phyloP scores from a whole-genome alignment of 192 early-diverging fungal genomes.

The Gryganskiella cystojenkinii region DNA sequence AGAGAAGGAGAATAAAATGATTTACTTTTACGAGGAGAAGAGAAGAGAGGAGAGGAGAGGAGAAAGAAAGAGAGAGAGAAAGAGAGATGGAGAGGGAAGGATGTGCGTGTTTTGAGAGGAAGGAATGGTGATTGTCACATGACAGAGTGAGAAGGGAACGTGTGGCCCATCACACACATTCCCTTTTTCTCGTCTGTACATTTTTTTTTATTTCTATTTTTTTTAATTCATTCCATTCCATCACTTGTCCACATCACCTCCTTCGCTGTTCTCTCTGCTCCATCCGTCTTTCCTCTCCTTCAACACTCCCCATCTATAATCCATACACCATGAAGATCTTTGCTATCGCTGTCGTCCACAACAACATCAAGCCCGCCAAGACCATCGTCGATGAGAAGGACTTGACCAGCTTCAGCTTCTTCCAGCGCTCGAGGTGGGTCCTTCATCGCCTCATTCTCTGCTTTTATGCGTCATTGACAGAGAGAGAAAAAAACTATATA shows the following conservation, averaged over 20 bases:
- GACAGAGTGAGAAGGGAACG: too few species aligned
- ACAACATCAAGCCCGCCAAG: conserved; percentile 56
- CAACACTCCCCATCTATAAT: not conserved
- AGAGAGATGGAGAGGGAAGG: not conserved
- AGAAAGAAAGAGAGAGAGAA: not conserved
- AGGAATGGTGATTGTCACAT: too few species aligned
- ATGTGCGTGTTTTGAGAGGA: too few species aligned
- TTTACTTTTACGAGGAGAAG: not conserved
- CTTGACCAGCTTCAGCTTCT: conserved; percentile 84
- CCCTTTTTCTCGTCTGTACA: too few species aligned
- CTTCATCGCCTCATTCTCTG: not conserved
- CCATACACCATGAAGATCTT: conserved; percentile 62
- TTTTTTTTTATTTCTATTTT: not conserved
- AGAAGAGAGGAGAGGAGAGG: not conserved
- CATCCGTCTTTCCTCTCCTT: not conserved
- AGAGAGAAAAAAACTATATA: too few species aligned
- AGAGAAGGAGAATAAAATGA: not conserved
- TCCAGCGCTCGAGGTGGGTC: conserved; percentile 82
- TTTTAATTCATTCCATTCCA: not conserved
- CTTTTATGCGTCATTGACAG: too few species aligned
- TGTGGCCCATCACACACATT: too few species aligned
- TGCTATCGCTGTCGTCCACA: conserved; percentile 57
- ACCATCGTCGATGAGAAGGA: conserved; percentile 76
- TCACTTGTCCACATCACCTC: not conserved
- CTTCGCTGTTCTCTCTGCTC: not conserved